Percentiles rank a stretch among this genome's conserved stretches.
Evolutionary conservation across 2,329 filamentous ascomycete genomes (phyloP).

Genomic region (Aspergillus tamarii): DNA sequence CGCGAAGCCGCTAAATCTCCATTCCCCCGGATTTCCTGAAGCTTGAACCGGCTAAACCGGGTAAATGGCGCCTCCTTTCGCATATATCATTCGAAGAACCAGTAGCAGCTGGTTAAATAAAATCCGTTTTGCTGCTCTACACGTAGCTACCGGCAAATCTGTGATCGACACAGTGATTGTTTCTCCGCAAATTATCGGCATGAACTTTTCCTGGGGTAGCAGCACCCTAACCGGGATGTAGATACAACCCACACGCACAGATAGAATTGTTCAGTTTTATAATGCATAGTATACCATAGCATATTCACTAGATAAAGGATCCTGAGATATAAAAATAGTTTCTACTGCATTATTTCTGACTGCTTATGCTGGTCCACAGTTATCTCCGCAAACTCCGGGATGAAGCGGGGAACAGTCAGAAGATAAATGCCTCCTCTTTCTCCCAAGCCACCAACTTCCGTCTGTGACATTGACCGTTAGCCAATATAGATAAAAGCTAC

Average conservation of each 20-base stretch:
- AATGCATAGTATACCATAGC: background rate
- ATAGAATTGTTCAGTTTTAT: background rate
- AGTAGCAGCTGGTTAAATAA: background rate
- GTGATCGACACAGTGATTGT: background rate
- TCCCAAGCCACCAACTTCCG: background rate
- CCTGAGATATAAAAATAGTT: background rate
- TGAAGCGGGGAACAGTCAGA: background rate
- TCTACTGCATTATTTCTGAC: background rate
- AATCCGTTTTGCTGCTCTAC: background rate
- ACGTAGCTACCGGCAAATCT: background rate
- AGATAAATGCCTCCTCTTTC: background rate
- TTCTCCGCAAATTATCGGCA: constrained; percentile 1
- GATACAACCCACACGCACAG: background rate
- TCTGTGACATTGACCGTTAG: background rate
- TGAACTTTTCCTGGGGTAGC: background rate
- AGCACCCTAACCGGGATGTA: background rate
- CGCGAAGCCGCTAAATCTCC: background rate
- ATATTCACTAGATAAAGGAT: too few species aligned
- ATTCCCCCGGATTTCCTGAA: background rate
- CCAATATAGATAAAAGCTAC: constrained; percentile 4
- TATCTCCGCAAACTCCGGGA: constrained; percentile 14
- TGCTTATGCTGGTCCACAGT: background rate
- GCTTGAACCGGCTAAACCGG: constrained; percentile 11
- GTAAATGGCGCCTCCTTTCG: background rate
- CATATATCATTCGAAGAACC: background rate